phyloP scores from a whole-genome alignment of 768 basidiomycete species.

The Tricholoma saponaceum region DNA sequence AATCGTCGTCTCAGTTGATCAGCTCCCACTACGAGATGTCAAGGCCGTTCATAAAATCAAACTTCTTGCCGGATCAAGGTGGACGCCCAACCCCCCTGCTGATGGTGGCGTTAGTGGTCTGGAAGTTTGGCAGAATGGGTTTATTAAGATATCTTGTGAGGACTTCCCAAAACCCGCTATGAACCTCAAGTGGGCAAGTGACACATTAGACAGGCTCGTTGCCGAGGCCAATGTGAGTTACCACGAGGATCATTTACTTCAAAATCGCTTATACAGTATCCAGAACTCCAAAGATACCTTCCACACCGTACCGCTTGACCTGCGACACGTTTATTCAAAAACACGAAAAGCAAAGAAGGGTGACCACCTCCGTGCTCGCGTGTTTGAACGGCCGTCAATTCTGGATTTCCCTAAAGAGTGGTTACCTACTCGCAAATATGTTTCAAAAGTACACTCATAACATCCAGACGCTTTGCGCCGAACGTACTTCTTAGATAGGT shows the following conservation, averaged over 20 bases:
- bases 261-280: constrained; percentile 8
- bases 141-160: constrained; percentile 88
- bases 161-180: constrained; percentile 75
- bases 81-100: constrained; percentile 70
- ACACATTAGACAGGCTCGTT: constrained; percentile 75
- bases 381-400: constrained; percentile 56
- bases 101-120: constrained; percentile 58
- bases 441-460: constrained; percentile 3
- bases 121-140: constrained; percentile 62
- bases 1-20: constrained; percentile 70
- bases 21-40: constrained; percentile 62
- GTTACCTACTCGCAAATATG: constrained; percentile 43
- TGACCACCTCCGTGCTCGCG: constrained; percentile 56
- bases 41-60: constrained; percentile 79
- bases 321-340: constrained; percentile 73
- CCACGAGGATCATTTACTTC: not conserved
- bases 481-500: not conserved
- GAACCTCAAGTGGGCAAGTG: constrained; percentile 95
- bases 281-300: constrained; percentile 45
- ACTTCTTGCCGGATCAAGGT: constrained; percentile 84
- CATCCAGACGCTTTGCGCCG: not conserved
- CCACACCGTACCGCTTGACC: constrained; percentile 73
- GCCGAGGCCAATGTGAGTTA: constrained; percentile 79
- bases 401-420: constrained; percentile 84
- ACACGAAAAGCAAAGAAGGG: constrained; percentile 69